A percentile compares a stretch with the other conserved stretches of the same genome.
Conservation (phyloP, 257 asterid species). For the Marsdenia floribunda region DNA sequence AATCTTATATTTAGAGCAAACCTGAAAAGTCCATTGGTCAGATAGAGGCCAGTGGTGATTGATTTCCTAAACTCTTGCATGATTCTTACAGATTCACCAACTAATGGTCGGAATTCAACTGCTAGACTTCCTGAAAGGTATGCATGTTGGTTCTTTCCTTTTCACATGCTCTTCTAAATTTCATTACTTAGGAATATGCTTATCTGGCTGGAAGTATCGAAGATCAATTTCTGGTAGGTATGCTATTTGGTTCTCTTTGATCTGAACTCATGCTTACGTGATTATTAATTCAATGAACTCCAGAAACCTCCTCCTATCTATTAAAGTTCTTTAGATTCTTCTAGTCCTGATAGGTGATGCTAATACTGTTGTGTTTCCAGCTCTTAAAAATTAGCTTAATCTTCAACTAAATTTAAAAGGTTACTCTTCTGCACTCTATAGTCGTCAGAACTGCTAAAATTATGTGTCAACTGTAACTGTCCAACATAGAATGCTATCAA, state of each 20-base stretch:
- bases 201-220: not conserved
- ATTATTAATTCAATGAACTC: conserved; percentile 1
- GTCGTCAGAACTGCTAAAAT: not conserved
- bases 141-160: conserved; percentile 10
- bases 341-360: not conserved
- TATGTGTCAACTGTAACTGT: not conserved
- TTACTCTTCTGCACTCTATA: not conserved
- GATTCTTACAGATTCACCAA: conserved; percentile 54
- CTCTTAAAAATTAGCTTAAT: not conserved
- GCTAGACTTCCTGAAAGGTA: conserved; percentile 97
- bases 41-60: not conserved
- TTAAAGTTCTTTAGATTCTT: not conserved
- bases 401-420: not conserved
- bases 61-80: not conserved
- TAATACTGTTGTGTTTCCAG: not conserved
- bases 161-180: not conserved
- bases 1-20: not conserved
- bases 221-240: not conserved
- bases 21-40: not conserved
- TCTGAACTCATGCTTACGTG: not conserved
- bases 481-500: not conserved
- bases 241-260: not conserved
- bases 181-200: not conserved
- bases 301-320: not conserved
- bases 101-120: conserved; percentile 58